These are phyloP conservation scores for Strigomonas culicis DNA, from an alignment of 208 protist genomes.

Conservation along the genomic window DNA sequence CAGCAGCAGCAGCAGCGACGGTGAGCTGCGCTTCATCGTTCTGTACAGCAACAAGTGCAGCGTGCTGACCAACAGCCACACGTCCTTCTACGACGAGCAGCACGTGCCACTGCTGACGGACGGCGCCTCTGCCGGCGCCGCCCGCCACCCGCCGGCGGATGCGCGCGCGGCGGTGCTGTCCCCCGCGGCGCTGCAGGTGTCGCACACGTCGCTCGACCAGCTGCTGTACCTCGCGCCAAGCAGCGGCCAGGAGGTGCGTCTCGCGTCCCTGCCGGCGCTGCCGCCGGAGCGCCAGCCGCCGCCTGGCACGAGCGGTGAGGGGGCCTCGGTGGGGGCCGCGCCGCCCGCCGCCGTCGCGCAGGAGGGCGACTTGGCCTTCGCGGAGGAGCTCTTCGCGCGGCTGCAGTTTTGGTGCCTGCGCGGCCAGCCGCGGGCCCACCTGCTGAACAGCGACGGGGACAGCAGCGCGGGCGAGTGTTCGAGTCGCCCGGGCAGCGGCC, in stretches of 20 bases:
- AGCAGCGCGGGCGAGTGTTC: too few relatives aligned
- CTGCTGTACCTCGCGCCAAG: neutral
- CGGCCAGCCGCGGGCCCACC: conserved; percentile 43
- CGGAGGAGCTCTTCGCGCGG: conserved; percentile 52
- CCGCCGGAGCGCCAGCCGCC: neutral
- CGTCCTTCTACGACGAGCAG: neutral
- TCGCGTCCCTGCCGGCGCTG: neutral
- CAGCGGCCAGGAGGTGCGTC: neutral
- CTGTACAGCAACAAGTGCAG: conserved; percentile 59
- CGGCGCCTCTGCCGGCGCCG: neutral
- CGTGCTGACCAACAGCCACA: neutral
- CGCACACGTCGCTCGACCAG: neutral
- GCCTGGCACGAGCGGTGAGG: too few relatives aligned
- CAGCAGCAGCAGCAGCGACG: conserved; percentile 7
- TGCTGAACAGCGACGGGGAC: conserved; percentile 14
- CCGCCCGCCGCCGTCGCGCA: neutral
- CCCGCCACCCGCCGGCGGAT: neutral
- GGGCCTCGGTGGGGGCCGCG: too few relatives aligned
- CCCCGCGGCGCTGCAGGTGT: neutral
- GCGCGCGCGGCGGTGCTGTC: conserved; percentile 1
- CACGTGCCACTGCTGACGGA: neutral
- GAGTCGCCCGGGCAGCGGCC: too few relatives aligned
- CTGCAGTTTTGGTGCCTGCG: conserved; percentile 71
- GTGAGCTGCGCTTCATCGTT: conserved; percentile 27
- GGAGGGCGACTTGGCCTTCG: conserved; percentile 57